Base-by-base conservation (phyloP, 805 yeast species). In the Clavispora asparagi region DNA sequence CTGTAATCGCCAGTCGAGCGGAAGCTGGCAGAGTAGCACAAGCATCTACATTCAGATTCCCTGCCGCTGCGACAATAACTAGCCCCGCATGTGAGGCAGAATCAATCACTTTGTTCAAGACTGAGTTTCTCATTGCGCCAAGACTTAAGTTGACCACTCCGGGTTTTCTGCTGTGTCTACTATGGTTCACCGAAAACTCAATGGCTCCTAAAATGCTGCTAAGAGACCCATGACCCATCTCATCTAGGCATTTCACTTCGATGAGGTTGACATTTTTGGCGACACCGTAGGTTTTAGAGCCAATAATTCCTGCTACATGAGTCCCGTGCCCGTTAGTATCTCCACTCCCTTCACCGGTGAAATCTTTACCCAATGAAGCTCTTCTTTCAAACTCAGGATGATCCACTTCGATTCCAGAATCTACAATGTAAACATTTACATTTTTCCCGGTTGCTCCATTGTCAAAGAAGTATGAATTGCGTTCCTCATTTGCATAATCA, bases 11-110 rank as follows among this genome's bases (percentile, higher is more conserved):
- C 42, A 69, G 68, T 1, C 67, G 68, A 1, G 92, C 84, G 32
- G 92, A 84, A 1, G 95, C 95, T 0, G 97, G 97, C 46, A 95
- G 87, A n/a, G 83, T 78, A 47, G 71, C 62, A 57, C 97, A 91
- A 0, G 97, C 95, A 60, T 88, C 81, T 16, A 78, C 62, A 53
- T 83, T 81, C 26, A 83, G 74, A 62, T 91, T 91, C 1, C 98
- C 98, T 0, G 96, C 97, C 0, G 97, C 96, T 6, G 76, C 89
- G 19, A 84, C 86, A 25, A 86, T 67, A 1, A 85, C 74, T 32
- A 90, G 60, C 0, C 96, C 97, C 0, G 86, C 74, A 16, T 81
- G 77, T 7, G 73, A 74, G 0, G 96, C 95, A 2, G 89, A 90
- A 47, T 78, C 76, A 8, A 90, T 77, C 0, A 96, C 97, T 17